A percentile compares a stretch with the other conserved stretches of the same genome.
Conservation (phyloP, 2,329 filamentous ascomycete genomes). For the Hypoxylon sp. region DNA sequence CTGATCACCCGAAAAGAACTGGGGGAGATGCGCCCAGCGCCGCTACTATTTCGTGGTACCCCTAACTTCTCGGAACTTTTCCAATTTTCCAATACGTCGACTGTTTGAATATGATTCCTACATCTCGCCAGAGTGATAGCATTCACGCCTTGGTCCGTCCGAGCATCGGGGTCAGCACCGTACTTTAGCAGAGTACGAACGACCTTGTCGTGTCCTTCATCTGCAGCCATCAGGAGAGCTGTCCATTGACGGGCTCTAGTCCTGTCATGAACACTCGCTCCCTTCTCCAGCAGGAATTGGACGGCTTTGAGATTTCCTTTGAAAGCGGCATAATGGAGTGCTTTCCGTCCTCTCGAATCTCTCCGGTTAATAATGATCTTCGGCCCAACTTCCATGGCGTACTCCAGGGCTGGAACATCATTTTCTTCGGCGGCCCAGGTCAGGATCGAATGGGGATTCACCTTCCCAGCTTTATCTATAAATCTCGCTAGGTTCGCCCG, state of each 20-base stretch:
- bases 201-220: not conserved
- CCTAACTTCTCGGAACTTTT: not conserved
- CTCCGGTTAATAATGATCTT: slow-evolving; percentile 1
- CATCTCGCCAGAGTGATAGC: not conserved
- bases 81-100: slow-evolving; percentile 1
- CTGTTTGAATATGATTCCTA: not conserved
- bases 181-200: not conserved
- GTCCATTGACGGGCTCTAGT: not conserved
- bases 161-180: not conserved
- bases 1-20: slow-evolving; percentile 1
- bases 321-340: slow-evolving; percentile 2
- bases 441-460: not conserved
- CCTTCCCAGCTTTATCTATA: not conserved
- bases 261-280: not conserved
- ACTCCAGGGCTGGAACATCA: not conserved
- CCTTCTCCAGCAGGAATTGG: not conserved
- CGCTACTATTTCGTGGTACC: not conserved
- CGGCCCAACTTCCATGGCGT: slow-evolving; percentile 1
- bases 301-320: not conserved
- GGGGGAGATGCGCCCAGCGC: not conserved
- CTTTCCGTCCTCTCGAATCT: not conserved
- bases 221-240: slow-evolving; percentile 2
- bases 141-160: not conserved
- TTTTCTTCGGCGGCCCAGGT: not conserved
- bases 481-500: not conserved